Percentiles rank a stretch among this genome's conserved stretches.
These are phyloP conservation scores for Effrenium voratum DNA, from an alignment of 73 alveolate species.

Conservation along the genomic window DNA sequence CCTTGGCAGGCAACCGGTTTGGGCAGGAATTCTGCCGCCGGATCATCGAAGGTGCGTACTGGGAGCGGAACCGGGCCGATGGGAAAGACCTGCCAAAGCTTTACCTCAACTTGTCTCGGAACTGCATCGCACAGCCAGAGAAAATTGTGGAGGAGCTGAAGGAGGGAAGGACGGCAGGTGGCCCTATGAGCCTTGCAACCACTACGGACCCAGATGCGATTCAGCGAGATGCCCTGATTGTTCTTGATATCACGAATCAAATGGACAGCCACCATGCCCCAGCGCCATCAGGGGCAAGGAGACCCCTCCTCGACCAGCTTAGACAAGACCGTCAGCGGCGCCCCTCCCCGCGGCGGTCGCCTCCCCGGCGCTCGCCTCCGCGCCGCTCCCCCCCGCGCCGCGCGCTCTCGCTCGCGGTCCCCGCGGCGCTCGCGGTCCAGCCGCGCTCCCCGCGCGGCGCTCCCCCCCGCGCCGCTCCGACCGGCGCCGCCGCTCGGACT, in stretches of 20 bases:
- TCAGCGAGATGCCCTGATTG: slow-evolving; percentile 11
- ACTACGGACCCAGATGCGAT: slow-evolving; percentile 13
- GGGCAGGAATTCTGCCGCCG: slow-evolving; percentile 31
- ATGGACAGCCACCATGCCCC: background rate
- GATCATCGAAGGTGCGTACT: slow-evolving; percentile 18
- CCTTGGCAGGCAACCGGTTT: slow-evolving; percentile 7
- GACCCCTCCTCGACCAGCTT: slow-evolving; percentile 6
- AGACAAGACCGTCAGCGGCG: slow-evolving; percentile 12
- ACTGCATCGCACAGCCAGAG: background rate
- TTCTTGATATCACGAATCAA: background rate
- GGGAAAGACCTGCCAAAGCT: slow-evolving; percentile 15
- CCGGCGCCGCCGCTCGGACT: slow-evolving; percentile 12
- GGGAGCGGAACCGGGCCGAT: slow-evolving; percentile 17
- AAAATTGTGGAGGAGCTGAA: slow-evolving; percentile 10
- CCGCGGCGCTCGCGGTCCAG: background rate
- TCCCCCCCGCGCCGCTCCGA: slow-evolving; percentile 5
- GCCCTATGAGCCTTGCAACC: slow-evolving; percentile 27
- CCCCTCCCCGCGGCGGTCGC: slow-evolving; percentile 28
- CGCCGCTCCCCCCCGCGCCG: too few relatives aligned
- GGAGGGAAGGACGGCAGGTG: slow-evolving; percentile 24
- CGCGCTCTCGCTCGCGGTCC: background rate
- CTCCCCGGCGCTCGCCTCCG: background rate
- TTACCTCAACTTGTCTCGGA: background rate
- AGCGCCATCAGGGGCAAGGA: background rate
- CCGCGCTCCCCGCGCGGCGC: background rate